A percentile compares a stretch with the other conserved stretches of the same genome.
These are phyloP conservation scores for Apophysomyces variabilis DNA, from an alignment of 371 early-diverging fungal genomes.

Conservation along the genomic window DNA sequence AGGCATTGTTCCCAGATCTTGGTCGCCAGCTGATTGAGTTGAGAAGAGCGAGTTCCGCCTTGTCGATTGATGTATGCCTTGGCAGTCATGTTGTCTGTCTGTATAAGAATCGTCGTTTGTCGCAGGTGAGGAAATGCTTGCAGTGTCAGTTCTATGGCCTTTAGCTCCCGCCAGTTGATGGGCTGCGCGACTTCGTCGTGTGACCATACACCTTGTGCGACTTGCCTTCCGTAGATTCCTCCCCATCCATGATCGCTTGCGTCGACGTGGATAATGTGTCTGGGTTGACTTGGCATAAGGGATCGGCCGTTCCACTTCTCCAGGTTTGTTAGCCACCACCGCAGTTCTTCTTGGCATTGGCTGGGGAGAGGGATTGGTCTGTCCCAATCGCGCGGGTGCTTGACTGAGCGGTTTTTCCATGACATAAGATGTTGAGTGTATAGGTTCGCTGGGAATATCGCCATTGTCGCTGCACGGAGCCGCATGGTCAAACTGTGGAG, in stretches of 20 bases:
- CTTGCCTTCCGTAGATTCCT: not conserved
- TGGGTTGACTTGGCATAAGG: conserved; percentile 4
- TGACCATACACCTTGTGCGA: no score
- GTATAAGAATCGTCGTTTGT: conserved; percentile 22
- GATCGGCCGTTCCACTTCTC: conserved; percentile 19
- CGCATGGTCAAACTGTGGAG: conserved; percentile 32
- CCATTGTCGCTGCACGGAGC: conserved; percentile 25
- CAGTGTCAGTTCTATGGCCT: conserved; percentile 17
- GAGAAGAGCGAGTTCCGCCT: conserved; percentile 29
- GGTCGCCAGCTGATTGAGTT: conserved; percentile 23
- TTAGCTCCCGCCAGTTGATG: conserved; percentile 35
- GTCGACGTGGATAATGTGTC: conserved; percentile 20
- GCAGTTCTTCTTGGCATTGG: conserved; percentile 17
- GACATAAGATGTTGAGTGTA: no score
- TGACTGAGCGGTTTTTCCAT: no score
- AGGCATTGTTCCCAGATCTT: conserved; percentile 28
- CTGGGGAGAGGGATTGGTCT: no score
- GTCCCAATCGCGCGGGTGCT: no score
- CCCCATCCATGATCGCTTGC: conserved; percentile 31
- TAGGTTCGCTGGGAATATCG: conserved; percentile 25
- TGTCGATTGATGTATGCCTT: conserved; percentile 34
- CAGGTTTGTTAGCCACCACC: conserved; percentile 19
- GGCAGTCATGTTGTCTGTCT: conserved; percentile 34
- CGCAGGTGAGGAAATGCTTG: conserved; percentile 17
- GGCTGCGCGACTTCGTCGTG: conserved; percentile 13